A percentile compares a stretch with the other conserved stretches of the same genome.
phyloP scores from a whole-genome alignment of 164 flowering plant genomes.

The Umbilicus rupestris region DNA sequence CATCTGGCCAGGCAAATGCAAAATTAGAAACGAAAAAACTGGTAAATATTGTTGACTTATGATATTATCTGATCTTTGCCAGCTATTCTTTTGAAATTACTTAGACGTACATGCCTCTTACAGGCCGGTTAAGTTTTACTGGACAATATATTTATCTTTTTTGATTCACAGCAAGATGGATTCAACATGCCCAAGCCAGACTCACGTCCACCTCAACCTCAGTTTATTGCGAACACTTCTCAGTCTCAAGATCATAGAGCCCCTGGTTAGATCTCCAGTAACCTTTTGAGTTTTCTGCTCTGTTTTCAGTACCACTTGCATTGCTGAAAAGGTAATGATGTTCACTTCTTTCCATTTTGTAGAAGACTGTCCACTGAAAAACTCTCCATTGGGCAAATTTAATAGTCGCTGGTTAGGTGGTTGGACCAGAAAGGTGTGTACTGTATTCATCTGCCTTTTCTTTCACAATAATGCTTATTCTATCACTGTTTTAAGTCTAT shows the following conservation, averaged over 20 bases:
- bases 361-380: slow-evolving; percentile 16
- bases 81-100: not conserved
- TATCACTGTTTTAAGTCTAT: not conserved
- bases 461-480: not conserved
- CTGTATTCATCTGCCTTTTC: not conserved
- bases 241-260: not conserved
- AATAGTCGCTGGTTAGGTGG: slow-evolving; percentile 67
- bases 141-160: not conserved
- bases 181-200: not conserved
- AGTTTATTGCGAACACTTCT: not conserved
- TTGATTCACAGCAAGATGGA: not conserved
- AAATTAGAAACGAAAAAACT: not conserved
- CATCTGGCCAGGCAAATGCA: not conserved
- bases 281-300: not conserved
- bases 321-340: not conserved
- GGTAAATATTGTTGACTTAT: not conserved
- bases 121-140: not conserved
- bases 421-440: slow-evolving; percentile 51
- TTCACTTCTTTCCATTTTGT: not conserved
- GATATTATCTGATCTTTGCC: not conserved
- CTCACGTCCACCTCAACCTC: not conserved
- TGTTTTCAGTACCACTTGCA: not conserved
- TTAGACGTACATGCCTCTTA: not conserved
- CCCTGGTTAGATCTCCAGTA: not conserved
- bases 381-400: slow-evolving; percentile 21